Conservation (phyloP, 495 filamentous ascomycete species). For the Podospora conica region DNA sequence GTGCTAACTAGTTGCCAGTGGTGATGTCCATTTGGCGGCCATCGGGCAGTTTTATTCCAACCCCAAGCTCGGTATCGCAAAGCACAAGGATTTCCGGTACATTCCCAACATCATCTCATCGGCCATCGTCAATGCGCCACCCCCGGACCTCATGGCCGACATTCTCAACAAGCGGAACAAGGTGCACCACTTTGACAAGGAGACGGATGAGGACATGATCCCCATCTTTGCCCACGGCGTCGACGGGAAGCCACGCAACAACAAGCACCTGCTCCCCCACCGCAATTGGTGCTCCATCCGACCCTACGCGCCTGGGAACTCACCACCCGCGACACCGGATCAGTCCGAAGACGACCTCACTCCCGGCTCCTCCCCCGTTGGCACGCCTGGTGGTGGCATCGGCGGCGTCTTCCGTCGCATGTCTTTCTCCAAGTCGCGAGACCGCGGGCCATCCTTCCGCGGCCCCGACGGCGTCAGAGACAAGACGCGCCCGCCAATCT, state of each 20-base stretch:
- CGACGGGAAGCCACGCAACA: slow-evolving; percentile 81
- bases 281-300: slow-evolving; percentile 91
- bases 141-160: slow-evolving; percentile 83
- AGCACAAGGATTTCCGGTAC: slow-evolving; percentile 88
- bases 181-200: slow-evolving; percentile 75
- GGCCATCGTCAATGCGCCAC: slow-evolving; percentile 84
- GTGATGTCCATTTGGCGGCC: slow-evolving; percentile 90
- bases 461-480: slow-evolving; percentile 21
- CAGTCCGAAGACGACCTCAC: slow-evolving; percentile 36
- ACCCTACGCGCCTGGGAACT: slow-evolving; percentile 68
- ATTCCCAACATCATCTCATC: slow-evolving; percentile 90
- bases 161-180: slow-evolving; percentile 91
- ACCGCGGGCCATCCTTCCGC: slow-evolving; percentile 23
- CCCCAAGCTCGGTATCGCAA: slow-evolving; percentile 67
- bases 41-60: slow-evolving; percentile 94
- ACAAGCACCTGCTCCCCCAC: slow-evolving; percentile 82
- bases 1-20: slow-evolving; percentile 48
- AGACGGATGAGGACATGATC: slow-evolving; percentile 94
- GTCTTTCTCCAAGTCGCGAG: slow-evolving; percentile 35
- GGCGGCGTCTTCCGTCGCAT: slow-evolving; percentile 33
- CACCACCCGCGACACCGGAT: slow-evolving; percentile 60
- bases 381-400: slow-evolving; percentile 11
- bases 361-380: slow-evolving; percentile 25
- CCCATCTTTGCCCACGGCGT: slow-evolving; percentile 86
- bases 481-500: slow-evolving; percentile 30